Conservation (phyloP, 805 yeast genomes). For the Saccharomycodes ludwigii region DNA sequence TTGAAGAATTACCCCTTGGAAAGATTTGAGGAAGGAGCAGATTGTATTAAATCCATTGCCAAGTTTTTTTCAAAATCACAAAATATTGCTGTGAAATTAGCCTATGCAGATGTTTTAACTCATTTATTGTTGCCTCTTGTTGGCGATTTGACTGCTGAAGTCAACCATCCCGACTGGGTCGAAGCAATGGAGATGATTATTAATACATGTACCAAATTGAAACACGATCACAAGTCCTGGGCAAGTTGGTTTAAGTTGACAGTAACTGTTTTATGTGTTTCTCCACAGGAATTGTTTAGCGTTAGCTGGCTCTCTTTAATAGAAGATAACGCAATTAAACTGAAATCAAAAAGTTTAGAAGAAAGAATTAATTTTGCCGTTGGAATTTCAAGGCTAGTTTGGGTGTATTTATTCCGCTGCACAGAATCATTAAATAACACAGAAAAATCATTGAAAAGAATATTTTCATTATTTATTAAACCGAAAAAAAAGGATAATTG, state of each 20-base stretch:
- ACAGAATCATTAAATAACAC: constrained; percentile 85
- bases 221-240: constrained; percentile 43
- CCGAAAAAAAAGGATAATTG: constrained; percentile 60
- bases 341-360: constrained; percentile 48
- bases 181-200: constrained; percentile 60
- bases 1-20: constrained; percentile 80
- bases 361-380: constrained; percentile 46
- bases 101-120: constrained; percentile 77
- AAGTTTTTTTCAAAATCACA: constrained; percentile 64
- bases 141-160: constrained; percentile 80
- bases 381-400: constrained; percentile 60
- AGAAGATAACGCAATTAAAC: constrained; percentile 46
- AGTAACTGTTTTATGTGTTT: constrained; percentile 65
- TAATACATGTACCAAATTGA: constrained; percentile 34
- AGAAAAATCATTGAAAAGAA: constrained; percentile 57
- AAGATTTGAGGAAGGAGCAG: constrained; percentile 85
- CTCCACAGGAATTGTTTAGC: constrained; percentile 66
- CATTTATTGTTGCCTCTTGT: constrained; percentile 72
- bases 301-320: constrained; percentile 58
- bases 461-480: constrained; percentile 45
- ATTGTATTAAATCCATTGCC: constrained; percentile 72
- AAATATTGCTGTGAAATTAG: constrained; percentile 52
- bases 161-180: constrained; percentile 91
- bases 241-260: constrained; percentile 51
- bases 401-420: constrained; percentile 84